Percentiles rank a stretch among this genome's conserved stretches.
These are phyloP conservation scores for Phlebopus sp. DNA, from an alignment of 1,284 basidiomycete genomes.

Conservation along the genomic window DNA sequence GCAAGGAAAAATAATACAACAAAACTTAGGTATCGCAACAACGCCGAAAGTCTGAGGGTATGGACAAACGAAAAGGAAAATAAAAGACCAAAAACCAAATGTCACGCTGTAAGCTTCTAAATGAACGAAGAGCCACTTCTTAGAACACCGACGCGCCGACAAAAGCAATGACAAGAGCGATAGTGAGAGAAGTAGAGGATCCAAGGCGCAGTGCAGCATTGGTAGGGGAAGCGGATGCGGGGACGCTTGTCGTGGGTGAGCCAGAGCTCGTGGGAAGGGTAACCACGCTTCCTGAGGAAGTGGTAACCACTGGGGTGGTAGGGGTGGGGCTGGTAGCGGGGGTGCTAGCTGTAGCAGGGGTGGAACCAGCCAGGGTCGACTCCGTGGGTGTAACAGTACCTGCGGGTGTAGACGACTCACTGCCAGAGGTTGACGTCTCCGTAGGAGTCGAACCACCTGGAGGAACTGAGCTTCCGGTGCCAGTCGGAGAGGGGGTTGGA, in stretches of 20 bases:
- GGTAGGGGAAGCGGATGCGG: conserved; percentile 14
- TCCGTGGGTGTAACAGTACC: conserved; percentile 9
- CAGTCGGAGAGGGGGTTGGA: conserved; percentile 43
- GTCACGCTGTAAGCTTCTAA: neutral
- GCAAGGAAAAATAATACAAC: conserved; percentile 19
- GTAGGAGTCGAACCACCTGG: conserved; percentile 21
- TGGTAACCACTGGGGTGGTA: conserved; percentile 1
- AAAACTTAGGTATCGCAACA: conserved; percentile 11
- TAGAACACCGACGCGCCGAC: conserved; percentile 24
- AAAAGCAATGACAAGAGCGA: conserved; percentile 21
- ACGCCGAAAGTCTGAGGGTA: conserved; percentile 1
- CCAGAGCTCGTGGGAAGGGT: neutral
- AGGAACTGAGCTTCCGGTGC: conserved; percentile 48
- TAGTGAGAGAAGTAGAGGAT: conserved; percentile 19
- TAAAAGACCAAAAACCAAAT: conserved; percentile 8
- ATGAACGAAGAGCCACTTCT: neutral
- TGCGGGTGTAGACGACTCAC: conserved; percentile 2
- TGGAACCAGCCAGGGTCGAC: conserved; percentile 1
- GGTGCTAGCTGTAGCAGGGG: conserved; percentile 1
- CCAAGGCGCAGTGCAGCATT: conserved; percentile 24
- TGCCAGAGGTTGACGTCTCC: neutral
- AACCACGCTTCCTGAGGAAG: neutral
- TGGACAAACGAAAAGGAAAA: neutral
- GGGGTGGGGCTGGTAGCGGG: conserved; percentile 11
- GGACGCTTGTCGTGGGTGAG: neutral